A percentile compares a stretch with the other conserved stretches of the same genome.
Conservation (phyloP, 2,329 filamentous ascomycete genomes). For the Epichloe brachyelytri region DNA sequence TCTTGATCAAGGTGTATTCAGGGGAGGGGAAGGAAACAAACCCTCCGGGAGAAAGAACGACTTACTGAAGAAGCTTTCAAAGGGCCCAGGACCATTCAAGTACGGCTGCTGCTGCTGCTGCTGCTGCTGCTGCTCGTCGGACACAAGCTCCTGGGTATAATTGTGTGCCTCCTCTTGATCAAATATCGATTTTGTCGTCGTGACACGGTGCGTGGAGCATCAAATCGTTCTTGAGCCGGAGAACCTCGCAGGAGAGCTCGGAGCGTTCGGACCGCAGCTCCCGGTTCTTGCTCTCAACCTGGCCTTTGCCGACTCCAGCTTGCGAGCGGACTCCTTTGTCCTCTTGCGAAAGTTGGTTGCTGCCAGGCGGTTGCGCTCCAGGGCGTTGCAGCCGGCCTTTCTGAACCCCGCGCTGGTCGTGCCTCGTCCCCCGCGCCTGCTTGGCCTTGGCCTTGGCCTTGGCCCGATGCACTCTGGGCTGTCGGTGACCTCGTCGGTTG, state of each 20-base stretch:
- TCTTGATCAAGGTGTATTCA: no score
- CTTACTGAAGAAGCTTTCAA: neutral
- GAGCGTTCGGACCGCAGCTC: neutral
- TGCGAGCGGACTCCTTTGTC: neutral
- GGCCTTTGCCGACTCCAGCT: neutral
- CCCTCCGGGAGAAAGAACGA: neutral
- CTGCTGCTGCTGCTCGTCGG: neutral
- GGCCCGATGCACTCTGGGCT: neutral
- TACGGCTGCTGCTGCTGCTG: neutral
- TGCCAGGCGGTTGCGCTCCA: slow-evolving; percentile 3
- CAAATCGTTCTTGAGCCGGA: slow-evolving; percentile 3
- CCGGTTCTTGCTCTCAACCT: slow-evolving; percentile 1
- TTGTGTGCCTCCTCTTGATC: slow-evolving; percentile 1
- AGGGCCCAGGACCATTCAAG: neutral
- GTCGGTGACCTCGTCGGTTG: neutral
- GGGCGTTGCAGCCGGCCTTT: neutral
- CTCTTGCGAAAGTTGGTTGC: slow-evolving; percentile 2
- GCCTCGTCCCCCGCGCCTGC: neutral
- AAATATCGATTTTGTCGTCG: slow-evolving; percentile 1
- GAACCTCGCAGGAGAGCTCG: neutral
- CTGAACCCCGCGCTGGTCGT: neutral
- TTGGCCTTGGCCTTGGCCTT: neutral
- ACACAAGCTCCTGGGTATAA: neutral
- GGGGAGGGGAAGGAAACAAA: no score
- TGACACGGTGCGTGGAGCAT: slow-evolving; percentile 1